These are phyloP conservation scores for Coemansia brasiliensis DNA, from an alignment of 192 early-diverging fungal species.

Conservation along the genomic window DNA sequence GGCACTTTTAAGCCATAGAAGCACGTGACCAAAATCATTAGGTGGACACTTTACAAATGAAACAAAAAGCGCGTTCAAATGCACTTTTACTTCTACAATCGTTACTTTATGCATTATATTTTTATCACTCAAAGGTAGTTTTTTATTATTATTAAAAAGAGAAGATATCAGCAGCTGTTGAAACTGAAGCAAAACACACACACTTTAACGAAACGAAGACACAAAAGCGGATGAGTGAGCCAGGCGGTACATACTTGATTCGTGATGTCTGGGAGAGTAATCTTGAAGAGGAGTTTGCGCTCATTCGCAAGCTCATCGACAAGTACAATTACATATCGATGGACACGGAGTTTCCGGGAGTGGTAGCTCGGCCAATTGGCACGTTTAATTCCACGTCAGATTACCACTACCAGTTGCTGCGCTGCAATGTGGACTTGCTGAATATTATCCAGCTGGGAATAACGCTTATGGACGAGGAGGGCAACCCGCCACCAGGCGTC, in stretches of 20 bases:
- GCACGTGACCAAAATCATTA: too few species aligned
- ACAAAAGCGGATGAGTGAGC: constrained; percentile 1
- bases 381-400: constrained; percentile 93
- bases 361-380: constrained; percentile 97
- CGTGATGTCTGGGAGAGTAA: constrained; percentile 93
- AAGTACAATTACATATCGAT: constrained; percentile 94
- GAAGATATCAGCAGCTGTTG: not conserved
- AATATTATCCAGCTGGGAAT: constrained; percentile 99
- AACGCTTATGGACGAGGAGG: constrained; percentile 85
- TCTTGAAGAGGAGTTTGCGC: constrained; percentile 89
- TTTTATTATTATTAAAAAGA: not conserved
- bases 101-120: not conserved
- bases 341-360: constrained; percentile 99
- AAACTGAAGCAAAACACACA: constrained; percentile 6
- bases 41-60: too few species aligned
- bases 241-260: constrained; percentile 53
- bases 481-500: constrained; percentile 77
- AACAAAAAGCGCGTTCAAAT: not conserved
- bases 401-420: constrained; percentile 96
- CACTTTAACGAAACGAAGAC: too few species aligned
- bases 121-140: too few species aligned
- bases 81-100: too few species aligned
- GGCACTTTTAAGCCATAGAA: too few species aligned
- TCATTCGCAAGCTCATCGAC: constrained; percentile 84
- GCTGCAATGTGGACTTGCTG: constrained; percentile 97